Base-by-base conservation (phyloP, 495 filamentous ascomycete genomes). In the Darksidea phi region DNA sequence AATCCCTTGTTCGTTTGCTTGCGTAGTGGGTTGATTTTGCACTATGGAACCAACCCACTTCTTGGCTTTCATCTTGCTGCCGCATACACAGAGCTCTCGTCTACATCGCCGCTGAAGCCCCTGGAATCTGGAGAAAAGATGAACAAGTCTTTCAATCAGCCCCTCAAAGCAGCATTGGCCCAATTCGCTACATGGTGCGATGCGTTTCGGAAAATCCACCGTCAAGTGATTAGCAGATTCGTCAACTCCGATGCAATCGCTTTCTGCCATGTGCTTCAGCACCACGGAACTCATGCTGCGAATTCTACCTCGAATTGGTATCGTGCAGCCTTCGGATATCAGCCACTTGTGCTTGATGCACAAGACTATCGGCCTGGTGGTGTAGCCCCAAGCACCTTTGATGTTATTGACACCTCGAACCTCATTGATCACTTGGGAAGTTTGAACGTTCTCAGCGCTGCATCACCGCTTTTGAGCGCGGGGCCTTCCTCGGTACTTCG, bases 341-440 rank as follows among this genome's bases (percentile, higher is more conserved):
- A 64, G 1, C 67, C 60, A n/a, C n/a, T 69, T 1, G 32, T 56
- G 8, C 49, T 67, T 6, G 51, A 67, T 36, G 6, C 28, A 11
- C 34, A 0, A 6, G 54, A 68, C 24, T 66, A 83, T 55, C 62
- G 57, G 20, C 45, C 53, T 11, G 53, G 34, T 12, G 62, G 63
- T 15, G 53, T 54, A 6, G 76, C 75, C 11, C 79, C 80, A 12
- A 55, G 59, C 28, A 47, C 71, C 24, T 86, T 86, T 51, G 74
- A 84, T 57, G 72, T 80, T n/a, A 82, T 86, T 38, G 81, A 86
- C 59, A 84, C 82, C 1, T 83, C 79, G 5, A 80, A 79, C 54
- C 70, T 85, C 6, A 66, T 70, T 18, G 80, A 83, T 59, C 72
- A 81, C 48, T 11, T 79, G 23, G 80, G 80, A 18, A 53, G 71